Conservation (phyloP, 192 early-diverging fungal genomes). For the Coemansia sp. region DNA sequence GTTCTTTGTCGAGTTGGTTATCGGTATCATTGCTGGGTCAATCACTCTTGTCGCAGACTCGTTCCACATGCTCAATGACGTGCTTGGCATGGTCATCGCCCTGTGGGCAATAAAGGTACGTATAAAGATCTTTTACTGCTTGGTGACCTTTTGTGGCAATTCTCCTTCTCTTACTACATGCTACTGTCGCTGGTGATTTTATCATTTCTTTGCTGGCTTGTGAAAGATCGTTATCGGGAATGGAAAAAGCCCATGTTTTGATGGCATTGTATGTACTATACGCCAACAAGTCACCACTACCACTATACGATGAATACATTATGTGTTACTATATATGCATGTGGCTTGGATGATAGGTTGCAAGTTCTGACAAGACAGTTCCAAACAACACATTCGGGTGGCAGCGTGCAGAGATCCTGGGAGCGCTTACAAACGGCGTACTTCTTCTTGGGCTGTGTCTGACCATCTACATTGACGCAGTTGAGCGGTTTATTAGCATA, state of each 20-base stretch:
- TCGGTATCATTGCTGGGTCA: slow-evolving; percentile 74
- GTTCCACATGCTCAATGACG: slow-evolving; percentile 91
- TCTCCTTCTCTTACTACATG: not conserved
- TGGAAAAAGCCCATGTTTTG: not conserved
- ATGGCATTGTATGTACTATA: not conserved
- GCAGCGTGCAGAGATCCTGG: slow-evolving; percentile 90
- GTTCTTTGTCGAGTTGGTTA: slow-evolving; percentile 80
- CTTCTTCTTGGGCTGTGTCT: slow-evolving; percentile 89
- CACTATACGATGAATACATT: not conserved
- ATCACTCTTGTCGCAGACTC: slow-evolving; percentile 88
- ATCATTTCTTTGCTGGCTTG: not conserved
- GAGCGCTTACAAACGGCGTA: slow-evolving; percentile 91
- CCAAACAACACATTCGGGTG: slow-evolving; percentile 83
- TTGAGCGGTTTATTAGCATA: slow-evolving; percentile 77
- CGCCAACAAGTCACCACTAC: not conserved
- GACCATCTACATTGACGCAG: slow-evolving; percentile 83
- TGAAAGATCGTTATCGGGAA: not conserved
- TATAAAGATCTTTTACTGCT: not conserved
- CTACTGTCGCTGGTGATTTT: no score
- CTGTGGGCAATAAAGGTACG: slow-evolving; percentile 75
- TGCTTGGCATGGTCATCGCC: slow-evolving; percentile 74
- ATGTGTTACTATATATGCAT: not conserved
- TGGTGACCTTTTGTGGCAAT: not conserved
- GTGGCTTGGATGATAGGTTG: slow-evolving; percentile 44
- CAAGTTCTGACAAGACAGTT: slow-evolving; percentile 59